Conservation (phyloP, 164 flowering plant species). For the Stephania yunnanensis region DNA sequence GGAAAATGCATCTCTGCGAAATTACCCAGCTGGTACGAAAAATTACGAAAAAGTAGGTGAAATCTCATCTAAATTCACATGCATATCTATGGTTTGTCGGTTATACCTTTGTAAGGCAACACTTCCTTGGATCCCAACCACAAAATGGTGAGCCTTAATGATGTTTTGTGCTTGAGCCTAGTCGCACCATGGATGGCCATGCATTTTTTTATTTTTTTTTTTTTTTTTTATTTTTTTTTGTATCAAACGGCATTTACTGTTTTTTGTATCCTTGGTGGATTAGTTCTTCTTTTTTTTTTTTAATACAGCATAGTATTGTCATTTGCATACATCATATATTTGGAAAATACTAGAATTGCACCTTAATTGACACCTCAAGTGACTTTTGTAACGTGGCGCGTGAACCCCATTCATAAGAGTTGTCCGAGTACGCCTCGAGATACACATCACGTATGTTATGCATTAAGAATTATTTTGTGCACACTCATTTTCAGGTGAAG, state of each 20-base stretch:
- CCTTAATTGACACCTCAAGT: too few relatives aligned
- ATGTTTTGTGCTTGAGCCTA: not conserved
- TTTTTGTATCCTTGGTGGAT: too few relatives aligned
- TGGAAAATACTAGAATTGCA: not conserved
- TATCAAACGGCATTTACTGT: not conserved
- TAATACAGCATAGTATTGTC: not conserved
- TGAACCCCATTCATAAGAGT: too few relatives aligned
- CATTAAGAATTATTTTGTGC: too few relatives aligned
- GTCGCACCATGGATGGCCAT: not conserved
- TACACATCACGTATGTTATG: too few relatives aligned
- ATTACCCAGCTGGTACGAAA: too few relatives aligned
- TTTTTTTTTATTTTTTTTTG: not conserved
- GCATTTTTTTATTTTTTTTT: not conserved
- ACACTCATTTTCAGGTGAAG: too few relatives aligned
- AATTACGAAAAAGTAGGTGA: not conserved
- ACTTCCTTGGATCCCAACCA: not conserved
- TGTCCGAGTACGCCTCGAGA: too few relatives aligned
- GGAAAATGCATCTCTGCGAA: too few relatives aligned
- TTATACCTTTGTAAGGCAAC: not conserved
- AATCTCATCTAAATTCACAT: not conserved
- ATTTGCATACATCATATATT: not conserved
- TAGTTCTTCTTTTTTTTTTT: not conserved
- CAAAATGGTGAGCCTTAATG: too few relatives aligned
- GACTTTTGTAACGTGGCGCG: too few relatives aligned
- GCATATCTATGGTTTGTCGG: not conserved